Evolutionary conservation across 2,329 filamentous ascomycete species (phyloP), one percentile per base, ranked within the genome.

Genomic region (Ophiostoma australiae): DNA sequence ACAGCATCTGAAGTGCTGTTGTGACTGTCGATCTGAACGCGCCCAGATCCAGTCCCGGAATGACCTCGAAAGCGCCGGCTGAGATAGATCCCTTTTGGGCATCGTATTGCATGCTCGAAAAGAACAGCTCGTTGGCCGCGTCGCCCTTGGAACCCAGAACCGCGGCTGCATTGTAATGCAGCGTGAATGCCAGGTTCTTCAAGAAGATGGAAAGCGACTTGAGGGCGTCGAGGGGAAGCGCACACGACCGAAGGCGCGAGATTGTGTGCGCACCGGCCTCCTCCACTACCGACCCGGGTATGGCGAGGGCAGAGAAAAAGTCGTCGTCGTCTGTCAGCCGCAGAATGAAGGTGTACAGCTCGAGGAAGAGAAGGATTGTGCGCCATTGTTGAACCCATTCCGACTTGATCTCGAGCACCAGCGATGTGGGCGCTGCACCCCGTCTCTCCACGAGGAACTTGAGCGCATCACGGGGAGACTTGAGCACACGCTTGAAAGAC

Each of bases 281-380:
- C 6, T 48, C 41, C 1, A 68, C 17, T 1, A 35, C 27, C 17
- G 15, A 11, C n/a, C 41, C 67, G 23, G 27, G 41, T 17, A 7
- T 27, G 3, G 17, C 44, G 1, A 68, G 41, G 4, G 67, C 84
- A 71, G 88, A 86, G 73, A 97, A 91, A 77, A 99, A 99, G 76
- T 99, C 95, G 75, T 98, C 94, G 74, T 99, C 95, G 75, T 99
- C 95, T 78, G 94, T 97, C 44, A 98, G 88, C 75, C 95, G 91
- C 15, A 98, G 83, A 2, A 97, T 88, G 78, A 98, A 98, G 1
- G 91, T 93, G 78, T 97, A 99, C 0, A 99, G 85, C 76, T 99
- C 95, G 6, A 99, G 84, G 77, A 99, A 98, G 0, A 99, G 85
- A 0, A 98, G 83, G 61, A 97, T 87, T 0, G 95, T 89, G 23